Conservation (phyloP, 2,329 filamentous ascomycete genomes). For the Venturia carpophila region DNA sequence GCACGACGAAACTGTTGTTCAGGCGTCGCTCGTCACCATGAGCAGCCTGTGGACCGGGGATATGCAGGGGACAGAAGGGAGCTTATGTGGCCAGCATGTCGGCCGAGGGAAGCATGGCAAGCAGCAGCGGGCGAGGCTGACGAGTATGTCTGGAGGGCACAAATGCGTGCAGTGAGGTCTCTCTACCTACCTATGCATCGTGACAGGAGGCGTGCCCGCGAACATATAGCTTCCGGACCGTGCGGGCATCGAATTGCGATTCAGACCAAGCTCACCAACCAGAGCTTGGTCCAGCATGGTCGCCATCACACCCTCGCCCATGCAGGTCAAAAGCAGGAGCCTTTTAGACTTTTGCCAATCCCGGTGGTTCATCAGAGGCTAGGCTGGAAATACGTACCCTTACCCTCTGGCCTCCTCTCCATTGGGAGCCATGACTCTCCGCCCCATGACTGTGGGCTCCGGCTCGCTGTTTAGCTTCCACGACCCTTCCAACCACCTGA, state of each 20-base stretch:
- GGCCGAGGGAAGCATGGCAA: background rate
- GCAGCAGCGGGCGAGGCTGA: conserved; percentile 4
- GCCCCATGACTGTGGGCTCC: background rate
- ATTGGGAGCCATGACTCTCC: conserved; percentile 3
- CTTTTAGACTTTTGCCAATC: background rate
- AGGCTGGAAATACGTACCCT: background rate
- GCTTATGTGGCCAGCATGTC: conserved; percentile 7
- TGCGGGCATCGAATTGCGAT: background rate
- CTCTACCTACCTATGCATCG: background rate
- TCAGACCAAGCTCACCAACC: background rate
- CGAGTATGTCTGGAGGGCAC: background rate
- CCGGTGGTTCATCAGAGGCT: background rate
- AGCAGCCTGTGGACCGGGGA: background rate
- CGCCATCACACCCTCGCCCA: background rate
- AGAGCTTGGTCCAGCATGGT: background rate
- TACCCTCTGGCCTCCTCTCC: background rate
- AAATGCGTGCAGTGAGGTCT: background rate
- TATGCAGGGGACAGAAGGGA: background rate
- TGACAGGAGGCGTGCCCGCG: background rate
- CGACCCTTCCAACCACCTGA: background rate
- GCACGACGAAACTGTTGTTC: background rate
- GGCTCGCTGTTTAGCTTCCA: conserved; percentile 1
- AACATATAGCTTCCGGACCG: conserved; percentile 2
- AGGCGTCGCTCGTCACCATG: background rate
- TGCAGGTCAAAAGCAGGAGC: conserved; percentile 7